These are phyloP conservation scores for Komagataella phaffii DNA, from an alignment of 805 yeast genomes.

Conservation along the genomic window DNA sequence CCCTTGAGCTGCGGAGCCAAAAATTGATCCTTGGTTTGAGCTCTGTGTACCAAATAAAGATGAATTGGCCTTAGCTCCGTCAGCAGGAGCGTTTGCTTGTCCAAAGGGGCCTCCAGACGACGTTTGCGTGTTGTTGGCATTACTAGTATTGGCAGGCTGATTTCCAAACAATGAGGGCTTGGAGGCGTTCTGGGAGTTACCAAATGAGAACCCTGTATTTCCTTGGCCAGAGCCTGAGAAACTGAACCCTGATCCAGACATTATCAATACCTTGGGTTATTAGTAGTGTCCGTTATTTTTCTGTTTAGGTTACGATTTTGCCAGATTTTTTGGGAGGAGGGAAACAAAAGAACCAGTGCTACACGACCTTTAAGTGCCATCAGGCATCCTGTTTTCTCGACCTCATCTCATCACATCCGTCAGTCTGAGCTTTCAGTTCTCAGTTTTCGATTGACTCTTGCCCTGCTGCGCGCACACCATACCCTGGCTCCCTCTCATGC, in stretches of 20 bases:
- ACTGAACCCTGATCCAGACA: slow-evolving; percentile 1
- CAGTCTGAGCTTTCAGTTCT: too few relatives aligned
- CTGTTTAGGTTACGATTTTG: not conserved
- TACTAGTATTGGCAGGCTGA: not conserved
- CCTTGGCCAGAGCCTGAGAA: slow-evolving; percentile 6
- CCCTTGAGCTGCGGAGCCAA: not conserved
- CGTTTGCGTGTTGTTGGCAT: not conserved
- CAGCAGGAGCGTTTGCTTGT: slow-evolving; percentile 1
- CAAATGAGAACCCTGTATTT: not conserved
- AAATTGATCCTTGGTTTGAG: not conserved
- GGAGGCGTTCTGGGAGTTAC: slow-evolving; percentile 1
- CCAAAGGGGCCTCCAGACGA: slow-evolving; percentile 1
- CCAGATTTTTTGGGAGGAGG: not conserved
- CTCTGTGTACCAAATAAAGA: not conserved
- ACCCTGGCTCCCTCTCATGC: not conserved
- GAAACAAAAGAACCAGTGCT: not conserved
- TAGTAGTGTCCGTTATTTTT: not conserved
- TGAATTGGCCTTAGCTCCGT: not conserved
- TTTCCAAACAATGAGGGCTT: slow-evolving; percentile 2
- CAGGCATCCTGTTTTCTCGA: not conserved
- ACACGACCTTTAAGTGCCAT: not conserved
- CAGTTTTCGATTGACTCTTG: not conserved
- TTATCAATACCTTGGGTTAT: not conserved
- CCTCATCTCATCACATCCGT: not conserved
- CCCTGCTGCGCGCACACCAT: not conserved